Conservation (phyloP, 2,329 filamentous ascomycete species). For the Nothopassalora personata region DNA sequence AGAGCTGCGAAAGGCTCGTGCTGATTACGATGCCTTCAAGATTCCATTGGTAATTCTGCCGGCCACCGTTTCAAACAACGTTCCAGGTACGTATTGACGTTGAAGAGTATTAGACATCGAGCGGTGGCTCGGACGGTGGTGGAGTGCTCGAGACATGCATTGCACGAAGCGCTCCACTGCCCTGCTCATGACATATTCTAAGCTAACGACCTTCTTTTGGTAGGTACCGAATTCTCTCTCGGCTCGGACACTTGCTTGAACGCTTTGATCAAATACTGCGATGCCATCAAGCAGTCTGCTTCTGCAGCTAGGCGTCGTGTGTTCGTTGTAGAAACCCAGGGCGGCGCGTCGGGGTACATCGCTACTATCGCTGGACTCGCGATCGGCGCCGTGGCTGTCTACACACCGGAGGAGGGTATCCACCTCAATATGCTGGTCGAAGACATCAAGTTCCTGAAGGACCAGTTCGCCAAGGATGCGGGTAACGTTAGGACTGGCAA, state of each 20-base stretch:
- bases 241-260: constrained; percentile 96
- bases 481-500: constrained; percentile 88
- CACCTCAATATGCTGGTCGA: constrained; percentile 85
- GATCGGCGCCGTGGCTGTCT: constrained; percentile 89
- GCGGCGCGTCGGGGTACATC: constrained; percentile 88
- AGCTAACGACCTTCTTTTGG: no score
- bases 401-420: constrained; percentile 95
- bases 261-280: constrained; percentile 88
- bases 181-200: no score
- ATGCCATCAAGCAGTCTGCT: constrained; percentile 95
- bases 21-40: constrained; percentile 75
- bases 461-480: constrained; percentile 77
- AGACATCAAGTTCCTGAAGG: constrained; percentile 83
- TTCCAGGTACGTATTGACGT: constrained; percentile 74
- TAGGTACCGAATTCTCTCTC: constrained; percentile 79
- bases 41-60: constrained; percentile 89
- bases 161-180: no score
- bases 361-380: constrained; percentile 83
- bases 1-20: constrained; percentile 75
- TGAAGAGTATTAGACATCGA: no score
- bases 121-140: no score
- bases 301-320: constrained; percentile 88
- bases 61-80: constrained; percentile 98
- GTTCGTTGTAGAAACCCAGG: constrained; percentile 97
- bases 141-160: no score